Conservation (phyloP, 176 grass and related monocot genomes). For the Echinochloa phyllopogon region DNA sequence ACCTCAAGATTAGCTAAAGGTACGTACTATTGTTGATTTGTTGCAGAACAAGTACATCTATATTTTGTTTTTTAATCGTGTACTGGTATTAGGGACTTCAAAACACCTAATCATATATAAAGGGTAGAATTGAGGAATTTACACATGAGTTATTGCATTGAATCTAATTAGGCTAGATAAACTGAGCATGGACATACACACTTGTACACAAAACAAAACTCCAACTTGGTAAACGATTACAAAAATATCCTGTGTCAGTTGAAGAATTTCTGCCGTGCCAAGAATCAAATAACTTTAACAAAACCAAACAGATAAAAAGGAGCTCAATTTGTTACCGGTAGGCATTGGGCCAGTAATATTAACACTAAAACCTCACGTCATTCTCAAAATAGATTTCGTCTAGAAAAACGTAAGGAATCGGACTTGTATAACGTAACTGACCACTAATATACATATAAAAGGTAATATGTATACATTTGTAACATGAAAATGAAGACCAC, state of each 20-base stretch:
- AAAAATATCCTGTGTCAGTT: background rate
- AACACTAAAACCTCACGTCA: too few relatives aligned
- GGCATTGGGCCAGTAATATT: background rate
- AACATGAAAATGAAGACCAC: background rate
- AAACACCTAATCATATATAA: too few relatives aligned
- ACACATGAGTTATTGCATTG: background rate
- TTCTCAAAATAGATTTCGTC: background rate
- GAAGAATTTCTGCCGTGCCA: background rate
- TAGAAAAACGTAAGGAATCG: background rate
- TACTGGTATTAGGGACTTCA: too few relatives aligned
- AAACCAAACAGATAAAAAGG: background rate
- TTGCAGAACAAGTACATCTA: too few relatives aligned
- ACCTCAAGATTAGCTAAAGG: background rate
- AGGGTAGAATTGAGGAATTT: background rate
- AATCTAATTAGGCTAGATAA: background rate
- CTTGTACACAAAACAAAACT: background rate
- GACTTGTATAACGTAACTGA: background rate
- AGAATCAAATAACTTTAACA: background rate
- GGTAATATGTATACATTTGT: background rate
- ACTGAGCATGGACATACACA: background rate
- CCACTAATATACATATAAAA: background rate
- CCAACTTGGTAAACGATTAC: background rate
- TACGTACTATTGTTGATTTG: too few relatives aligned
- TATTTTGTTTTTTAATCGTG: too few relatives aligned
- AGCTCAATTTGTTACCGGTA: background rate